A percentile compares a stretch with the other conserved stretches of the same genome.
Conservation (phyloP, 257 asterid genomes). For the Jasminum sambac region DNA sequence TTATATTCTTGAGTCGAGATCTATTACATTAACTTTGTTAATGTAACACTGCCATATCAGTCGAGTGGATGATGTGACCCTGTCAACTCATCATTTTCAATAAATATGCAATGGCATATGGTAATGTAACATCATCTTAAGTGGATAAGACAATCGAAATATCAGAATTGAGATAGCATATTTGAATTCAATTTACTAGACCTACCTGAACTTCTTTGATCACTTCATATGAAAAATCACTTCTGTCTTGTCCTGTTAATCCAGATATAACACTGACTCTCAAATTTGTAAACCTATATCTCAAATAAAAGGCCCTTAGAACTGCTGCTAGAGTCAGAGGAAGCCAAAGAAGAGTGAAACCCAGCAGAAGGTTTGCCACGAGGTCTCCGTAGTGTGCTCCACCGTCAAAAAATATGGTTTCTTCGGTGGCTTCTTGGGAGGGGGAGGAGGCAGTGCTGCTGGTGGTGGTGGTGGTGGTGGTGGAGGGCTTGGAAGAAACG, state of each 20-base stretch:
- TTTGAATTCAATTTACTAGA: background rate
- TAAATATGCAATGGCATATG: too few relatives aligned
- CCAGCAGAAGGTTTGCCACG: conserved; percentile 76
- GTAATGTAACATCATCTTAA: too few relatives aligned
- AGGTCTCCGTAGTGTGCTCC: conserved; percentile 99
- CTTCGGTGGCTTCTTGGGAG: conserved; percentile 44
- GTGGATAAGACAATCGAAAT: too few relatives aligned
- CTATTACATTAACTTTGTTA: too few relatives aligned
- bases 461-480: conserved; percentile 42
- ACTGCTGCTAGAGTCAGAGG: conserved; percentile 87
- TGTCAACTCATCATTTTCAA: too few relatives aligned
- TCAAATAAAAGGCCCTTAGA: conserved; percentile 66
- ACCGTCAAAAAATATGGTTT: conserved; percentile 82
- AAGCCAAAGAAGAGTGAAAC: conserved; percentile 92
- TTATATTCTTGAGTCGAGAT: too few relatives aligned
- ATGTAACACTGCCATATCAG: too few relatives aligned
- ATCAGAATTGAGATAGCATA: too few relatives aligned
- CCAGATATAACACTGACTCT: conserved; percentile 93
- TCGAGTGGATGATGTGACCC: too few relatives aligned
- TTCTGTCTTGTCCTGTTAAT: conserved; percentile 82
- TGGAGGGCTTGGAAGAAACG: conserved; percentile 69
- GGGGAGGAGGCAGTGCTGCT: conserved; percentile 38
- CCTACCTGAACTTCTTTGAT: conserved; percentile 68
- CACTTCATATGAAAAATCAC: conserved; percentile 78
- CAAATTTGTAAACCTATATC: conserved; percentile 80